phyloP scores from a whole-genome alignment of 768 basidiomycete genomes.

The Cystobasidium onofrii region DNA sequence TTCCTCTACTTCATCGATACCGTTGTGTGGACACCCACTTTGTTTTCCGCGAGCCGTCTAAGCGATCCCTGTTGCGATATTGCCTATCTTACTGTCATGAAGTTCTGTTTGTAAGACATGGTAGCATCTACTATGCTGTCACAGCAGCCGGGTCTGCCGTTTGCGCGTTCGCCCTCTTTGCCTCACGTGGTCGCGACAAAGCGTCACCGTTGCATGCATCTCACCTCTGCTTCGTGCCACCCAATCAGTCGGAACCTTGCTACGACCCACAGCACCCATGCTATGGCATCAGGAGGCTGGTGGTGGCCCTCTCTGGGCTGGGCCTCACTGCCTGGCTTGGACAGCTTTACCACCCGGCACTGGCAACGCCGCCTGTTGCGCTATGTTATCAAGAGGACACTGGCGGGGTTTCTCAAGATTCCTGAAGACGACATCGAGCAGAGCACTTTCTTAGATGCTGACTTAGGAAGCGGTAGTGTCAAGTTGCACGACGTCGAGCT shows the following conservation, averaged over 20 bases:
- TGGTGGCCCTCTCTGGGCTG: conserved; percentile 9
- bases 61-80: background rate
- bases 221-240: background rate
- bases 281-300: conserved; percentile 11
- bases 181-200: background rate
- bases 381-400: conserved; percentile 16
- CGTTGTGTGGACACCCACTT: background rate
- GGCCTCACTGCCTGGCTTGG: conserved; percentile 1
- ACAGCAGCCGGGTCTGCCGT: background rate
- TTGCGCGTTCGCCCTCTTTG: background rate
- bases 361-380: conserved; percentile 24
- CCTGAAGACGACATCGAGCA: conserved; percentile 20
- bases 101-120: too few species aligned
- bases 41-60: background rate
- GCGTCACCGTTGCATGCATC: too few species aligned
- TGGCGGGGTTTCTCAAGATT: background rate
- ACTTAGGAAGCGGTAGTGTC: conserved; percentile 13
- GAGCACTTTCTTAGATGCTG: conserved; percentile 12
- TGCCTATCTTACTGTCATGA: background rate
- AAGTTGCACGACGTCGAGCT: conserved; percentile 20
- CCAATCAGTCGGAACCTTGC: background rate
- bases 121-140: too few species aligned
- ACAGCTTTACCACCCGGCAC: conserved; percentile 17
- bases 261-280: background rate
- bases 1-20: background rate